These are phyloP conservation scores for Sclerotinia spermophila DNA, from an alignment of 2,329 filamentous ascomycete species.

Conservation along the genomic window DNA sequence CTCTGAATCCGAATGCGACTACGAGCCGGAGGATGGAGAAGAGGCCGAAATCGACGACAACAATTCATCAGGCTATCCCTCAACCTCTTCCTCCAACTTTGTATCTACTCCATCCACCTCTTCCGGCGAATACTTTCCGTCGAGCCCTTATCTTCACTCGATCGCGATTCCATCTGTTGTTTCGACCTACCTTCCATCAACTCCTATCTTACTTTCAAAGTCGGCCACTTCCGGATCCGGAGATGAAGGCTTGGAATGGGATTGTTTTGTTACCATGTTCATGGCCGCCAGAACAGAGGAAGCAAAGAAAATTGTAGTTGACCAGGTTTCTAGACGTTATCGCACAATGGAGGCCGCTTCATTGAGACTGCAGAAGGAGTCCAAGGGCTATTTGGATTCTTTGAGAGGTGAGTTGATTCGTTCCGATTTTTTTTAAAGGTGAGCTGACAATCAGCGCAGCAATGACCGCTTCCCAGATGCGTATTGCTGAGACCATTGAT, in stretches of 20 bases:
- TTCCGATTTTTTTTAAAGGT: not conserved
- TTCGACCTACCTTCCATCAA: conserved; percentile 10
- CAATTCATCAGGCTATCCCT: not conserved
- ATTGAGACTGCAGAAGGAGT: conserved; percentile 89
- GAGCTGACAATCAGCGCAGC: conserved; percentile 48
- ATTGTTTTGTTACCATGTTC: not conserved
- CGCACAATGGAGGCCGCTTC: conserved; percentile 96
- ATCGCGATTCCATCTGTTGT: not conserved
- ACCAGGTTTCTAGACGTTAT: conserved; percentile 64
- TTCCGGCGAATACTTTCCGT: not conserved
- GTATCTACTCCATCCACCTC: not conserved
- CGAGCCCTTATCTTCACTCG: not conserved
- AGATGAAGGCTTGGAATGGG: not conserved
- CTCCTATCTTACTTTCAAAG: not conserved
- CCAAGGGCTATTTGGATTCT: conserved; percentile 95
- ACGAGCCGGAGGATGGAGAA: not conserved
- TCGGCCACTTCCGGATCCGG: not conserved
- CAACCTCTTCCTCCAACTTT: not conserved
- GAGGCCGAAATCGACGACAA: not conserved
- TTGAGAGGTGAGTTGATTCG: conserved; percentile 62
- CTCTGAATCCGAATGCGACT: not conserved
- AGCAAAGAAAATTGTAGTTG: not conserved
- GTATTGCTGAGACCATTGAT: conserved; percentile 98
- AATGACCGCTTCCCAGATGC: conserved; percentile 99
- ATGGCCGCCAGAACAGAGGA: not conserved